phyloP scores from a whole-genome alignment of 1,284 basidiomycete species.

The Cryptococcus sp. region DNA sequence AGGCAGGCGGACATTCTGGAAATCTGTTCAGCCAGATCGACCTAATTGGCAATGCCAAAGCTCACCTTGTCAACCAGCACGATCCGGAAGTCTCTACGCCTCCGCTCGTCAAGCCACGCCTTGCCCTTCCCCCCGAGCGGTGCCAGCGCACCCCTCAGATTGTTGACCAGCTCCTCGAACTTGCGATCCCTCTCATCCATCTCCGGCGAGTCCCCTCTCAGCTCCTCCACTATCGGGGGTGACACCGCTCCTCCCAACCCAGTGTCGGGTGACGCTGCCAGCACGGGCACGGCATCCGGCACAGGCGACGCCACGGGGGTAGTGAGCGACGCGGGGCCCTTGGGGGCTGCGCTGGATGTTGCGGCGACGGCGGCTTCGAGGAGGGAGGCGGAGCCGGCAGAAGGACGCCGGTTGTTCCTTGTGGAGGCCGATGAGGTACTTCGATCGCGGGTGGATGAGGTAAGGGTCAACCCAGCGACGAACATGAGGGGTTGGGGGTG shows the following conservation, averaged over 20 bases:
- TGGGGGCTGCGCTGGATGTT: not conserved
- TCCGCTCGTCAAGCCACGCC: constrained; percentile 46
- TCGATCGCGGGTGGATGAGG: constrained; percentile 17
- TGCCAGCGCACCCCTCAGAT: constrained; percentile 59
- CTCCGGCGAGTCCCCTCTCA: not conserved
- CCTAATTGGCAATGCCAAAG: not conserved
- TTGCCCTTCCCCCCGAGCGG: constrained; percentile 57
- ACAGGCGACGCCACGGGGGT: constrained; percentile 29
- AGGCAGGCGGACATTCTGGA: constrained; percentile 70
- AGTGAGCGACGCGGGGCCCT: constrained; percentile 53
- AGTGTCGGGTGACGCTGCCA: constrained; percentile 1
- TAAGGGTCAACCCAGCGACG: constrained; percentile 70
- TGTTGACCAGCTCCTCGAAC: constrained; percentile 58
- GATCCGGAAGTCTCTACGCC: constrained; percentile 67
- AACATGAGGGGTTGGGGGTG: constrained; percentile 91
- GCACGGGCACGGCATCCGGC: constrained; percentile 4
- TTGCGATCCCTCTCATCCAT: constrained; percentile 26
- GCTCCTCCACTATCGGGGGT: too few relatives aligned
- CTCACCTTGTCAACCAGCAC: constrained; percentile 73
- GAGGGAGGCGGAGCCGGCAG: constrained; percentile 6
- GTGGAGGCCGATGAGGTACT: constrained; percentile 16
- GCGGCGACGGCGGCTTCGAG: constrained; percentile 4
- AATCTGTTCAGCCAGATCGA: not conserved
- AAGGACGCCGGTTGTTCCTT: constrained; percentile 1
- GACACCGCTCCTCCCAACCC: not conserved